Percentiles rank a stretch among this genome's conserved stretches.
phyloP scores from a whole-genome alignment of 2,329 filamentous ascomycete genomes.

The Fusarium metavorans region DNA sequence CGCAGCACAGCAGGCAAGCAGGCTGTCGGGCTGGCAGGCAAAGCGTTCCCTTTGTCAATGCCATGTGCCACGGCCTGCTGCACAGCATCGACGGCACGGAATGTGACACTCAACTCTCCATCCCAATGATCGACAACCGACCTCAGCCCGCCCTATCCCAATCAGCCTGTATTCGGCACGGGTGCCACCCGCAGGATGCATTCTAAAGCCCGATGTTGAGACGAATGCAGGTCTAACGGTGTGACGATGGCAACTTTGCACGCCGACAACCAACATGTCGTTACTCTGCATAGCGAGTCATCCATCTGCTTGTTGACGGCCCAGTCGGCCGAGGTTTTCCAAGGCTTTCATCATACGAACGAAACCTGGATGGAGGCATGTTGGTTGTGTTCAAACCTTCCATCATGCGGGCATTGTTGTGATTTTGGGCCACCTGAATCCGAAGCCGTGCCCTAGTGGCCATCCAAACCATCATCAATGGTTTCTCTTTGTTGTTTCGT shows the following conservation, averaged over 20 bases:
- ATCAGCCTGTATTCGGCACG: constrained; percentile 20
- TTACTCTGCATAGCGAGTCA: constrained; percentile 18
- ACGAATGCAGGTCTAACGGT: constrained; percentile 5
- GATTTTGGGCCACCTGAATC: constrained; percentile 16
- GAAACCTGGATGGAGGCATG: not conserved
- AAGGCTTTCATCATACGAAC: not conserved
- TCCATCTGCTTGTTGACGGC: not conserved
- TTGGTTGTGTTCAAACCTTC: constrained; percentile 16
- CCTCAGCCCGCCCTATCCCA: constrained; percentile 20
- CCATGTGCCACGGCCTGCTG: constrained; percentile 28
- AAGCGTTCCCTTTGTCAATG: constrained; percentile 31
- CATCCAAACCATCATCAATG: not conserved
- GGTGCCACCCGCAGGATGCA: constrained; percentile 9
- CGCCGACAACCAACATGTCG: constrained; percentile 8
- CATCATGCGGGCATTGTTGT: constrained; percentile 4
- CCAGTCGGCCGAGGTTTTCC: not conserved
- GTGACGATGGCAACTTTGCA: not conserved
- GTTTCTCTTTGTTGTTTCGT: constrained; percentile 9
- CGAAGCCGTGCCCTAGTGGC: constrained; percentile 7
- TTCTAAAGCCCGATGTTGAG: constrained; percentile 8
- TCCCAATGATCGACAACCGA: constrained; percentile 31
- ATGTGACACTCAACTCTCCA: constrained; percentile 38
- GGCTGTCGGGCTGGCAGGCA: not conserved
- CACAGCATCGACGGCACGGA: constrained; percentile 37
- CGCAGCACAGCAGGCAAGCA: not conserved